Conservation (phyloP, 2,329 filamentous ascomycete genomes). For the Exophiala lecanii-corni region DNA sequence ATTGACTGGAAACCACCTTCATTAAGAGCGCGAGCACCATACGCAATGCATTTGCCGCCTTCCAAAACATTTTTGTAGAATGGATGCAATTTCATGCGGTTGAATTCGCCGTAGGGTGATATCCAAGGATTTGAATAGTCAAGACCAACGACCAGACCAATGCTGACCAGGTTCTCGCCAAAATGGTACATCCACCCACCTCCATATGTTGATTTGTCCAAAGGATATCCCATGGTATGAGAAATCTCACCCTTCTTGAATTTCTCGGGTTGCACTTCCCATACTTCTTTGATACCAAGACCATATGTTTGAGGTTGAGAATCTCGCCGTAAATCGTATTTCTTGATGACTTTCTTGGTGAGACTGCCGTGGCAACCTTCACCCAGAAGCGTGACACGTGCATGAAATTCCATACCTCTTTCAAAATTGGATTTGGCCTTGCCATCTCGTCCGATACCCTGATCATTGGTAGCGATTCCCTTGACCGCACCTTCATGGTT, state of each 20-base stretch:
- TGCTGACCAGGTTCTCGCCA: constrained; percentile 88
- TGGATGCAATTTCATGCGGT: constrained; percentile 98
- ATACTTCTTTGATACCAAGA: constrained; percentile 91
- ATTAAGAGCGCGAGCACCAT: constrained; percentile 83
- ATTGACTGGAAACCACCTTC: constrained; percentile 98
- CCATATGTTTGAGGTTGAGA: constrained; percentile 95
- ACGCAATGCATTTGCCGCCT: constrained; percentile 95
- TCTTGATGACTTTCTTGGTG: constrained; percentile 90
- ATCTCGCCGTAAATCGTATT: constrained; percentile 83
- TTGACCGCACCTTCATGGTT: constrained; percentile 78
- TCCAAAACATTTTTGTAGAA: constrained; percentile 81
- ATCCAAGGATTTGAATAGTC: constrained; percentile 98
- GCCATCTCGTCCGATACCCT: constrained; percentile 76
- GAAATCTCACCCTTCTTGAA: constrained; percentile 80
- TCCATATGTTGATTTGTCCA: constrained; percentile 85
- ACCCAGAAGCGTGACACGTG: constrained; percentile 81
- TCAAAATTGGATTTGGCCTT: constrained; percentile 88
- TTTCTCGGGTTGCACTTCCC: constrained; percentile 91
- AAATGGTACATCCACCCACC: constrained; percentile 99
- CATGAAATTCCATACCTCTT: constrained; percentile 97
- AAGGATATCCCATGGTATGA: constrained; percentile 89
- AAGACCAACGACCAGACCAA: constrained; percentile 86
- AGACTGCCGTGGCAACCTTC: constrained; percentile 95
- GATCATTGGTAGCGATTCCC: constrained; percentile 92
- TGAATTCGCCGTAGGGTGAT: constrained; percentile 92